phyloP scores from a whole-genome alignment of 2,329 filamentous ascomycete species.

The Fusarium denticulatum region DNA sequence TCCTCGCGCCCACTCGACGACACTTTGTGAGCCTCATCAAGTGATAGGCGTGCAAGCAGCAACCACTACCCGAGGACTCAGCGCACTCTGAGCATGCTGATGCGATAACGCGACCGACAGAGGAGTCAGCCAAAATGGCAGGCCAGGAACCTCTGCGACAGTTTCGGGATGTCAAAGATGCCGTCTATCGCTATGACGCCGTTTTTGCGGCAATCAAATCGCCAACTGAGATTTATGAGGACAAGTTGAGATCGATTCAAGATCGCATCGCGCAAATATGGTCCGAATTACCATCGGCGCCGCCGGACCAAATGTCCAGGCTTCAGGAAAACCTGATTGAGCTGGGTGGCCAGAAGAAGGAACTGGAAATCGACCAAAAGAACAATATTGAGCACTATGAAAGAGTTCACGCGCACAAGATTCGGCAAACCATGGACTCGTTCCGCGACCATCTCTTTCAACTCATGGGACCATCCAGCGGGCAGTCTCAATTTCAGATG shows the following conservation, averaged over 20 bases:
- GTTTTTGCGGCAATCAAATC: background rate
- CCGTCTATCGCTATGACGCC: background rate
- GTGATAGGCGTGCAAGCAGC: background rate
- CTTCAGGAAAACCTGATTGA: background rate
- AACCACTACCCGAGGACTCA: background rate
- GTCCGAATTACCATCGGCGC: background rate
- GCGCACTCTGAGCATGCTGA: background rate
- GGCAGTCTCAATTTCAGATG: background rate
- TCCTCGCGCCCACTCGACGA: background rate
- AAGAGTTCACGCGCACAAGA: background rate
- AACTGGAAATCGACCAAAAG: slow-evolving; percentile 9
- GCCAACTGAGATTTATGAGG: background rate
- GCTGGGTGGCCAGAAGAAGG: slow-evolving; percentile 4
- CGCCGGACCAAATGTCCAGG: background rate
- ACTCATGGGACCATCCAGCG: background rate
- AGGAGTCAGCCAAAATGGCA: slow-evolving; percentile 8
- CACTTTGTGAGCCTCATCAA: background rate
- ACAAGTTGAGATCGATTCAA: background rate
- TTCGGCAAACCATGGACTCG: background rate
- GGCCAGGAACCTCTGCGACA: background rate
- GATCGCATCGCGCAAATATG: background rate
- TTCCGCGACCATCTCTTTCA: background rate
- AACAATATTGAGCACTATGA: background rate
- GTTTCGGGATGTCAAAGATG: slow-evolving; percentile 8
- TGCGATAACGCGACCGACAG: background rate